Evolutionary conservation across 192 early-diverging fungal genomes (phyloP).

Genomic region (Allomyces arbusculus): DNA sequence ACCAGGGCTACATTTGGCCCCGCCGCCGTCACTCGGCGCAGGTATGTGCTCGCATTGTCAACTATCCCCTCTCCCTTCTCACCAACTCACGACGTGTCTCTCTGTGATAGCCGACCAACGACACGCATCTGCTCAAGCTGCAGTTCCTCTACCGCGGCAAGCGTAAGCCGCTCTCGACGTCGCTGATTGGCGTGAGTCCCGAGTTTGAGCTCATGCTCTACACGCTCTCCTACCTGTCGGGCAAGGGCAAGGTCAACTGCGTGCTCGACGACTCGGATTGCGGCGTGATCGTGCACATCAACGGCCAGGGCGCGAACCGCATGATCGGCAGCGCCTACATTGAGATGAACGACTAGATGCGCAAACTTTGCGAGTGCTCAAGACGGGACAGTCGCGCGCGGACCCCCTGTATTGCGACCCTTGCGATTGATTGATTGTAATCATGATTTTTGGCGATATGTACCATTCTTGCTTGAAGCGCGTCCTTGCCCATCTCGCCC

Average conservation of each 20-base stretch:
- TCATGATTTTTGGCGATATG: too few relatives aligned
- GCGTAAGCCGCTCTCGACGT: neutral
- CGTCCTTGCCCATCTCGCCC: too few relatives aligned
- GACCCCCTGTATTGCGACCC: too few relatives aligned
- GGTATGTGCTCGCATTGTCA: neutral
- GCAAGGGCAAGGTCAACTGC: neutral
- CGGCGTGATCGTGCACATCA: neutral
- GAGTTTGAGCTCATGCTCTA: constrained; percentile 1
- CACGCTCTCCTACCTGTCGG: neutral
- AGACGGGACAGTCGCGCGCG: too few relatives aligned
- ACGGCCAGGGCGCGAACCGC: neutral
- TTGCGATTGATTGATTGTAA: too few relatives aligned
- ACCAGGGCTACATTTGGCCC: constrained; percentile 1
- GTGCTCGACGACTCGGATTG: neutral
- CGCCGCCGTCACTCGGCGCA: neutral
- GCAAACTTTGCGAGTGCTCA: too few relatives aligned
- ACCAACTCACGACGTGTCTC: too few relatives aligned
- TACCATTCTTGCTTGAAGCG: too few relatives aligned
- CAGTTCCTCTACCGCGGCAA: neutral
- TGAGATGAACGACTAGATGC: neutral
- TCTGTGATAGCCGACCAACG: neutral
- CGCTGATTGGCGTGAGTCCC: neutral
- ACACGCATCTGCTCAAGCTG: neutral
- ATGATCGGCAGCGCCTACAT: neutral
- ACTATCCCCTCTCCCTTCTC: too few relatives aligned